Base-by-base conservation (phyloP, 345 rosid species). In the Jatropha curcas region DNA sequence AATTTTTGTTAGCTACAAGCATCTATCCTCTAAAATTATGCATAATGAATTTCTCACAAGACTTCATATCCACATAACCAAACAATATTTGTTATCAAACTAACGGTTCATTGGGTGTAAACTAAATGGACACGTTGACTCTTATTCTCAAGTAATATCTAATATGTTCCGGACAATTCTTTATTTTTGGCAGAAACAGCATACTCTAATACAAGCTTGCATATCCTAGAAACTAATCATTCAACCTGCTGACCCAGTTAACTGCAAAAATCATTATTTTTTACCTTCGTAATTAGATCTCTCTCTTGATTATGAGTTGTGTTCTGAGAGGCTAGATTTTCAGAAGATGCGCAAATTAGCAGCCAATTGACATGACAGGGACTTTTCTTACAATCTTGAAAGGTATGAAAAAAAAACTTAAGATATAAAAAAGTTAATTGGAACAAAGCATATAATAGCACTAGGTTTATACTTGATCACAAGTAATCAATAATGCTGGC, bases 381-480 rank as follows among this genome's bases (percentile, higher is more conserved):
- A 24, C n/a, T 43, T 71, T 71, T 25, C 22, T 20, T 12, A 53
- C 22, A 68, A 41, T 28, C 64, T 43, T 60, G 24, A 62, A 68
- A 64, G 8, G n/a, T 25, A 56, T 22, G 58, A 35, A 48, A 77
- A 48, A 77, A 35, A 67, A 30, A 45, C 48, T 64, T 35, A 3
- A n/a, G 24, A 73, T 37, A 59, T 11, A 71, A 24, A 60, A 12
- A 20, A 67, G 19, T 10, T 39, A 60, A 52, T 39, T 59, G 51
- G 63, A 33, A 25, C 20, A 31, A 63, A 27, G 58, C 16, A 57
- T 41, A 65, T 52, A 13, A 70, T 46, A 50, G 65, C 59, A 60
- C 74, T 12, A 62, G 86, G 80, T 72, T 66, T 73, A 78, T 92
- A 88, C 97, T 88, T 94, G 98, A 83, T 94, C 98, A 75, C 85